A percentile compares a stretch with the other conserved stretches of the same genome.
These are phyloP conservation scores for Diutina sp. DNA, from an alignment of 1,139 yeast genomes.

Conservation along the genomic window DNA sequence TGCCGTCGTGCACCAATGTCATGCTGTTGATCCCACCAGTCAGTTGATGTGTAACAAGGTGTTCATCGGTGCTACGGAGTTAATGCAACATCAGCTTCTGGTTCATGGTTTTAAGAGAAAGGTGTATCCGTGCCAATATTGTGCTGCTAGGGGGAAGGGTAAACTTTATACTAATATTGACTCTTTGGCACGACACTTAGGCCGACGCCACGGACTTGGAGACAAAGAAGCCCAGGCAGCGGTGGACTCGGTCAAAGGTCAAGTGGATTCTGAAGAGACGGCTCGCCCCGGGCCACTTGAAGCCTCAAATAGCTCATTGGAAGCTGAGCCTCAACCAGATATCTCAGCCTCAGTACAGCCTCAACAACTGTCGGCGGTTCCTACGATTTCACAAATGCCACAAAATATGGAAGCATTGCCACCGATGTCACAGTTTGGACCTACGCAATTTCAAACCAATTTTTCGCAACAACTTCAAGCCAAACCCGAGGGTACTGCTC, in stretches of 20 bases:
- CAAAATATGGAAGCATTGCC: background rate
- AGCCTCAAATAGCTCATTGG: background rate
- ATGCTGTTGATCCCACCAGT: slow-evolving; percentile 22
- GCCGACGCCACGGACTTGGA: slow-evolving; percentile 33
- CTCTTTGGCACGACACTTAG: slow-evolving; percentile 31
- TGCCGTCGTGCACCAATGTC: slow-evolving; percentile 23
- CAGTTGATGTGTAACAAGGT: slow-evolving; percentile 24
- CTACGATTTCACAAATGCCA: background rate
- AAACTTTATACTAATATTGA: slow-evolving; percentile 36
- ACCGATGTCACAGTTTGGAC: background rate
- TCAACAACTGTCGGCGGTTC: background rate
- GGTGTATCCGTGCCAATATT: slow-evolving; percentile 30
- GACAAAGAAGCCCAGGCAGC: slow-evolving; percentile 36
- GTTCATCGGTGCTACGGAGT: slow-evolving; percentile 33
- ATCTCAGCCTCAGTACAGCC: background rate
- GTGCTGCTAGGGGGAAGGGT: slow-evolving; percentile 23
- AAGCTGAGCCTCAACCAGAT: background rate
- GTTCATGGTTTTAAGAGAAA: slow-evolving; percentile 35
- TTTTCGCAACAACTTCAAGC: background rate
- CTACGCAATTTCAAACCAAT: background rate
- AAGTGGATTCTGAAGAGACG: background rate
- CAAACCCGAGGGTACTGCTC: background rate
- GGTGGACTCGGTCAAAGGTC: slow-evolving; percentile 32
- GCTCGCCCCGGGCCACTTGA: background rate
- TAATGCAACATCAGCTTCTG: slow-evolving; percentile 33